phyloP scores from a whole-genome alignment of 306 rosid species.

The Vigna angularis region DNA sequence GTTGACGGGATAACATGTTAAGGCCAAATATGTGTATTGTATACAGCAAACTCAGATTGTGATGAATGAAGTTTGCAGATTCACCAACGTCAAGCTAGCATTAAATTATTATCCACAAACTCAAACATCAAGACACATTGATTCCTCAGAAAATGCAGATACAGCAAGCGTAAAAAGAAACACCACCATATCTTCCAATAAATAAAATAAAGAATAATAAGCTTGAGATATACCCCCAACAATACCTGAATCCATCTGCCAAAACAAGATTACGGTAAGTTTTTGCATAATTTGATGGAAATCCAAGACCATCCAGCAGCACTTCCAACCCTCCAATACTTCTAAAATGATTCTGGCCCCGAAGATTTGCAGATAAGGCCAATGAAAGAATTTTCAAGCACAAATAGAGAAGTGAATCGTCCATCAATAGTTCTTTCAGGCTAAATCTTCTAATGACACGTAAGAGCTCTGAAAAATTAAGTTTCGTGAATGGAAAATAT shows the following conservation, averaged over 20 bases:
- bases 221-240: constrained; percentile 40
- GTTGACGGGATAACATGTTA: constrained; percentile 13
- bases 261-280: constrained; percentile 51
- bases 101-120: constrained; percentile 11
- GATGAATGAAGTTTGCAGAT: constrained; percentile 21
- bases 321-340: constrained; percentile 99
- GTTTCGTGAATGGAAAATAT: constrained; percentile 44
- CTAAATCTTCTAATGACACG: constrained; percentile 87
- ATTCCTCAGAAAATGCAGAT: constrained; percentile 24
- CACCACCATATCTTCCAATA: constrained; percentile 25
- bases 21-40: constrained; percentile 25
- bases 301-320: constrained; percentile 95
- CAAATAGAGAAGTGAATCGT: constrained; percentile 75
- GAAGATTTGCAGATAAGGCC: constrained; percentile 80
- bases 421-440: constrained; percentile 85
- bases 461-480: constrained; percentile 74
- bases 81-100: constrained; percentile 33
- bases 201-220: constrained; percentile 26
- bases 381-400: constrained; percentile 78
- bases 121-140: constrained; percentile 33
- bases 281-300: constrained; percentile 71
- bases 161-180: constrained; percentile 19
- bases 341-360: constrained; percentile 95
- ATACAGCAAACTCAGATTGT: constrained; percentile 28
- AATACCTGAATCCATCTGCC: constrained; percentile 71